Conservation (phyloP, 345 rosid genomes). For the Lagerstroemia speciosa region DNA sequence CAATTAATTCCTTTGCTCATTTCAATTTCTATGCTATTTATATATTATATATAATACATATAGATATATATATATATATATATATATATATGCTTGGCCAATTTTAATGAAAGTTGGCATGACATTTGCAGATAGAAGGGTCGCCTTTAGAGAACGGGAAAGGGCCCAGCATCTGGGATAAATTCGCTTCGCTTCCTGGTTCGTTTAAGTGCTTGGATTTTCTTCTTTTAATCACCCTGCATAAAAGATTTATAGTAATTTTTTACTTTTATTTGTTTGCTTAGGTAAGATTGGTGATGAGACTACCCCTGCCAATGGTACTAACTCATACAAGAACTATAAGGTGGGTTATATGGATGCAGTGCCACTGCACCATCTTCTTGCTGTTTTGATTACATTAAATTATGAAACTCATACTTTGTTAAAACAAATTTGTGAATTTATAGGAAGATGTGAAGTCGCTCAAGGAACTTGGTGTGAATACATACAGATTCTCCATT, state of each 20-base stretch:
- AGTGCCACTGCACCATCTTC: no score
- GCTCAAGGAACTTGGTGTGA: conserved; percentile 25
- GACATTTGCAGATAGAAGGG: conserved; percentile 27
- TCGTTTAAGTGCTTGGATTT: not conserved
- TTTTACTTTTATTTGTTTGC: not conserved
- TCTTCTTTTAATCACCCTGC: no score
- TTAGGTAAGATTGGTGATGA: conserved; percentile 13
- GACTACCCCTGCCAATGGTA: conserved; percentile 12
- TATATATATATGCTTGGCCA: no score
- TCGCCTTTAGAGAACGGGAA: conserved; percentile 17
- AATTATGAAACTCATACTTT: not conserved
- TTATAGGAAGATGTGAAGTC: conserved; percentile 27
- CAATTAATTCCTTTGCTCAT: no score
- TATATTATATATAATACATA: no score
- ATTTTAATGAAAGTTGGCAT: not conserved
- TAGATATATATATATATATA: no score
- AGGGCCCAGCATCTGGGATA: conserved; percentile 31
- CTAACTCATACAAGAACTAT: conserved; percentile 36
- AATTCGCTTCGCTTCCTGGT: conserved; percentile 14
- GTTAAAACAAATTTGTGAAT: not conserved
- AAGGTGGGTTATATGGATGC: conserved; percentile 12
- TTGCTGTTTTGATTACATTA: not conserved
- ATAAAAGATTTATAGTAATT: not conserved
- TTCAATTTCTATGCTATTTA: no score
- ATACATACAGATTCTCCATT: conserved; percentile 38